phyloP scores from a whole-genome alignment of 805 yeast genomes.

The Schizosaccharomyces pombe region ASM294v3 CU329670.1:241501-242000 shows the following conservation, averaged over 20 bases:
- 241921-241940: slow-evolving; percentile 25
- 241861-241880: slow-evolving; percentile 27
- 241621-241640: slow-evolving; percentile 35
- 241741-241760: background rate
- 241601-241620: slow-evolving; percentile 53
- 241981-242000: slow-evolving; percentile 98
- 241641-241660: slow-evolving; percentile 46
- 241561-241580: too few species aligned
- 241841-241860: slow-evolving; percentile 70
- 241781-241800: slow-evolving; percentile 33
- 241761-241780: slow-evolving; percentile 28
- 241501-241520: background rate
- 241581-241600: slow-evolving; percentile 94
- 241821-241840: slow-evolving; percentile 50
- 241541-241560: too few species aligned
- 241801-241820: slow-evolving; percentile 32
- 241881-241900: slow-evolving; percentile 22
- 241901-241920: slow-evolving; percentile 24
- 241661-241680: slow-evolving; percentile 72
- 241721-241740: slow-evolving; percentile 17
- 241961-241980: slow-evolving; percentile 48
- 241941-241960: slow-evolving; percentile 12
- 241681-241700: slow-evolving; percentile 79
- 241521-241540: slow-evolving; percentile 32
- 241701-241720: slow-evolving; percentile 83